Conservation (phyloP, 1,284 basidiomycete genomes). For the Schizophyllum amplum region DNA sequence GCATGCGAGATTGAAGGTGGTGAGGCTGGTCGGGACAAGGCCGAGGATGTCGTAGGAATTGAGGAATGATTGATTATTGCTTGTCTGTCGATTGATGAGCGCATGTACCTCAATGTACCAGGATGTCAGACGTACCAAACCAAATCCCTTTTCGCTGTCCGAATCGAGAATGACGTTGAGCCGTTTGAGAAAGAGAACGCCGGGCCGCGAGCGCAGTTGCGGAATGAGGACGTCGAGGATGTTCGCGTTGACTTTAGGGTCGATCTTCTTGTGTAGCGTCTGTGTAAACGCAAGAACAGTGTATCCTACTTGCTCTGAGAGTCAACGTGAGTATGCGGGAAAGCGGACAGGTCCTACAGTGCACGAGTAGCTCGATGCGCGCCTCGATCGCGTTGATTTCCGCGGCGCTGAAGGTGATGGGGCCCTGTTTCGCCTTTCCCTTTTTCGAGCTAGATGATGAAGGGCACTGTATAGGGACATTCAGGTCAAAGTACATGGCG, state of each 20-base stretch:
- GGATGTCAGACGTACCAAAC: slow-evolving; percentile 42
- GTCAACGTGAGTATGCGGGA: not conserved
- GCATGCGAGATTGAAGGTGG: slow-evolving; percentile 71
- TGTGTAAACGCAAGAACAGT: slow-evolving; percentile 68
- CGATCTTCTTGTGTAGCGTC: slow-evolving; percentile 57
- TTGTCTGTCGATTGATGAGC: slow-evolving; percentile 39
- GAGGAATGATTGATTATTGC: slow-evolving; percentile 47
- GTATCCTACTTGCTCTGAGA: slow-evolving; percentile 60
- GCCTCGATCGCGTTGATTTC: slow-evolving; percentile 38
- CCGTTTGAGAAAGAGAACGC: slow-evolving; percentile 57
- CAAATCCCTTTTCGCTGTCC: slow-evolving; percentile 76
- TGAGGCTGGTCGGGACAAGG: slow-evolving; percentile 62
- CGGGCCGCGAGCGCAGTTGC: slow-evolving; percentile 44
- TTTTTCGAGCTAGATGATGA: slow-evolving; percentile 31
- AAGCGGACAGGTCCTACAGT: slow-evolving; percentile 32
- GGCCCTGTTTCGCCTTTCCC: slow-evolving; percentile 37
- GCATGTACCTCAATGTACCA: slow-evolving; percentile 1
- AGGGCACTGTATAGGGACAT: slow-evolving; percentile 35
- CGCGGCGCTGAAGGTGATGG: slow-evolving; percentile 27
- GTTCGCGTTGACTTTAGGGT: slow-evolving; percentile 59
- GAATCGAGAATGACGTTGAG: slow-evolving; percentile 67
- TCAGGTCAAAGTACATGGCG: slow-evolving; percentile 54
- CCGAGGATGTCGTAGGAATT: slow-evolving; percentile 70
- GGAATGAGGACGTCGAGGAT: slow-evolving; percentile 43
- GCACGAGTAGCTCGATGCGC: slow-evolving; percentile 45